These are phyloP conservation scores for Gyrodon lividus DNA, from an alignment of 768 basidiomycete species.

Conservation along the genomic window DNA sequence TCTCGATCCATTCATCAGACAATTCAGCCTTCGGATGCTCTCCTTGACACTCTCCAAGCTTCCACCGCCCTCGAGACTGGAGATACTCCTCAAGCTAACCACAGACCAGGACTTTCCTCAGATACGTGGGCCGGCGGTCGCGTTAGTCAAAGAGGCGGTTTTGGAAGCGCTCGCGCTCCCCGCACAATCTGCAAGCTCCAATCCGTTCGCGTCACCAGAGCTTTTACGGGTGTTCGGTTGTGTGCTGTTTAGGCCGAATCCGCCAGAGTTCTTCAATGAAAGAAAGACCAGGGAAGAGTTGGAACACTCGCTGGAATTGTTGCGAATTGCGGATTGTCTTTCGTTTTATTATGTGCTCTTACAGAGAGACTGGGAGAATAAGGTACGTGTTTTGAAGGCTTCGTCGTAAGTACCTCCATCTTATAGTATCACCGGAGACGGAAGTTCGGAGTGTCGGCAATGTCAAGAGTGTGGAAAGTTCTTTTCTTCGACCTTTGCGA, in stretches of 20 bases:
- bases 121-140: conserved; percentile 67
- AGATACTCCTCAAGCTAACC: conserved; percentile 55
- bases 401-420: neutral
- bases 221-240: conserved; percentile 61
- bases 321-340: conserved; percentile 62
- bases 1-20: conserved; percentile 54
- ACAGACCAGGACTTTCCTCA: conserved; percentile 52
- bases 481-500: conserved; percentile 46
- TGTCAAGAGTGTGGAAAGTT: conserved; percentile 42
- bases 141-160: conserved; percentile 65
- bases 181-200: conserved; percentile 18
- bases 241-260: conserved; percentile 55
- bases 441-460: conserved; percentile 48
- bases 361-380: conserved; percentile 54
- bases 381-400: conserved; percentile 35
- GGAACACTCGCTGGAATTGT: conserved; percentile 54
- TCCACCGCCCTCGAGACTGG: conserved; percentile 49
- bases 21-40: conserved; percentile 60
- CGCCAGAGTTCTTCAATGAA: conserved; percentile 48
- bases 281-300: conserved; percentile 43
- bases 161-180: conserved; percentile 47
- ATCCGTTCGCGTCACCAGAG: conserved; percentile 52
- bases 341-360: conserved; percentile 68
- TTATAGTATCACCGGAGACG: conserved; percentile 38
- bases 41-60: conserved; percentile 50